Conservation (phyloP, 495 filamentous ascomycete species). For the Barbatosphaeria neglecta region DNA sequence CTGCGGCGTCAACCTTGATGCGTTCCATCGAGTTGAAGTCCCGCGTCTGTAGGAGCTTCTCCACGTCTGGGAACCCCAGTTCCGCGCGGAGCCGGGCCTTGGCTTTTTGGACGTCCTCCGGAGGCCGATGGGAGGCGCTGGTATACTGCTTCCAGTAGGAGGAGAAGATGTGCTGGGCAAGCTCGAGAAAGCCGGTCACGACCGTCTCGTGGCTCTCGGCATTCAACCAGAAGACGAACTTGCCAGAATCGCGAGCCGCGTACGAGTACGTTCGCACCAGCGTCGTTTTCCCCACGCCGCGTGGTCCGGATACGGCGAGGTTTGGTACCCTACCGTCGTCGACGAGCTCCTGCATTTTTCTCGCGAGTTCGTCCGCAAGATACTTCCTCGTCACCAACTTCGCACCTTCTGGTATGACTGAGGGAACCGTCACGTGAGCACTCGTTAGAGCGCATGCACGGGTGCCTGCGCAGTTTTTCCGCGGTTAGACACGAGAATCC, state of each 20-base stretch:
- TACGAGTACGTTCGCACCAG: not conserved
- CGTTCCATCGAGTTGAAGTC: not conserved
- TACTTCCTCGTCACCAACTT: not conserved
- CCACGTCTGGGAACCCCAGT: slow-evolving; percentile 1
- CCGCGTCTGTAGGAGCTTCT: slow-evolving; percentile 1
- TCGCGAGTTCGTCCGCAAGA: not conserved
- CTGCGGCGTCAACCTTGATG: not conserved
- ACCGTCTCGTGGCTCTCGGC: slow-evolving; percentile 3
- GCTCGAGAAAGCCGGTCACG: slow-evolving; percentile 1
- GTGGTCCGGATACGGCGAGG: not conserved
- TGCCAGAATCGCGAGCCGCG: not conserved
- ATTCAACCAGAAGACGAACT: slow-evolving; percentile 1
- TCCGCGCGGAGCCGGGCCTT: not conserved
- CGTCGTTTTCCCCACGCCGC: slow-evolving; percentile 1
- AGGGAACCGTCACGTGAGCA: not conserved
- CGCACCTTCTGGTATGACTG: not conserved
- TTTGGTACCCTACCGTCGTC: not conserved
- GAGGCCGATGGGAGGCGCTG: not conserved
- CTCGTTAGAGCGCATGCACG: not conserved
- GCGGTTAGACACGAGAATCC: too few species aligned
- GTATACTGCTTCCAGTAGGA: not conserved
- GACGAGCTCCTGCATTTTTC: not conserved
- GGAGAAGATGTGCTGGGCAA: not conserved
- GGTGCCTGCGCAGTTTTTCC: too few species aligned
- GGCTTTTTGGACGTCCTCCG: not conserved